These are phyloP conservation scores for Colletotrichum sp. DNA, from an alignment of 2,329 filamentous ascomycete species.

Conservation along the genomic window DNA sequence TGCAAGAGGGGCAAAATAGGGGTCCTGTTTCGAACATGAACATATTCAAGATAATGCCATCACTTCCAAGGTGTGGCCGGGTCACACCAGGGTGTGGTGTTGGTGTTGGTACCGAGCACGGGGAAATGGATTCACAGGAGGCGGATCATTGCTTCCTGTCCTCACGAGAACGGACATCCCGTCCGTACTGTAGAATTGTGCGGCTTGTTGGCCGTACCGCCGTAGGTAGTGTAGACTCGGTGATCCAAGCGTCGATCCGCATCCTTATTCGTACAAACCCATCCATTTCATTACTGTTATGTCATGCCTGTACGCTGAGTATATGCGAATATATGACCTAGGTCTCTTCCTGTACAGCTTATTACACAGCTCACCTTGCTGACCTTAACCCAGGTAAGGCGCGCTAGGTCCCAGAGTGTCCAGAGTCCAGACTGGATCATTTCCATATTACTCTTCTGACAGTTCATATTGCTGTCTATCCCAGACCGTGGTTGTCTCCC, in stretches of 20 bases:
- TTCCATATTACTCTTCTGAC: neutral
- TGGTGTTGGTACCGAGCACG: neutral
- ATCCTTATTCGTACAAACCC: neutral
- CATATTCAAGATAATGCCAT: neutral
- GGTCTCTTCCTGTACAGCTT: neutral
- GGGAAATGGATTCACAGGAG: neutral
- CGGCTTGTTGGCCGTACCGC: neutral
- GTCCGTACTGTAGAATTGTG: neutral
- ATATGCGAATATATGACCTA: neutral
- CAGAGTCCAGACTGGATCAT: neutral
- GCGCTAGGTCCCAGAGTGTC: neutral
- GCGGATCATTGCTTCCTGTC: neutral
- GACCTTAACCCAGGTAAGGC: neutral
- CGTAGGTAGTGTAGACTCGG: neutral
- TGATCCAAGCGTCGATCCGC: neutral
- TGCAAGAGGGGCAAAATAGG: neutral
- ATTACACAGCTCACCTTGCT: neutral
- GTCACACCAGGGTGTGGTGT: neutral
- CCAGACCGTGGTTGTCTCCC: neutral
- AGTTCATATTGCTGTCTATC: neutral
- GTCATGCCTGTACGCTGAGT: neutral
- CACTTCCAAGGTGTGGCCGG: neutral
- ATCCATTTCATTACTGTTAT: neutral
- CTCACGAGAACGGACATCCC: neutral
- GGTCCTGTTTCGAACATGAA: slow-evolving; percentile 1